Conservation (phyloP, 2,329 filamentous ascomycete genomes). For the Dryadomyces quercus-mongolicae region DNA sequence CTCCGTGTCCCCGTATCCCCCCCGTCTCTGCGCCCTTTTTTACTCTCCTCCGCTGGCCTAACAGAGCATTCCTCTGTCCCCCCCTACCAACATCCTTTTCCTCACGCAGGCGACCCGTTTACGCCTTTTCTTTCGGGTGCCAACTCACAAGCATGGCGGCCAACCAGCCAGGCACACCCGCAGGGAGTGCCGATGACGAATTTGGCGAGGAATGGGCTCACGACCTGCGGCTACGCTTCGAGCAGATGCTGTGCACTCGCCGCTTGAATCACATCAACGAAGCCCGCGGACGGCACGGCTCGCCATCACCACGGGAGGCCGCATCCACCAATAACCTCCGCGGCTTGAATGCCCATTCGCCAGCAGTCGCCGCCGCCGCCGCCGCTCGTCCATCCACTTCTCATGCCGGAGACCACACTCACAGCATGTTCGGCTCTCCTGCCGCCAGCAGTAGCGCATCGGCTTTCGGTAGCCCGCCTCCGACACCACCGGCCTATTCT, state of each 20-base stretch:
- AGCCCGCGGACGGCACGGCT: slow-evolving; percentile 45
- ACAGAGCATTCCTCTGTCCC: neutral
- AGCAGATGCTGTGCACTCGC: slow-evolving; percentile 74
- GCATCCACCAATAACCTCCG: slow-evolving; percentile 37
- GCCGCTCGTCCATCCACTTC: slow-evolving; percentile 32
- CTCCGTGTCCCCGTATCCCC: neutral
- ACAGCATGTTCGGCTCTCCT: neutral
- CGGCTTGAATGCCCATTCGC: slow-evolving; percentile 23
- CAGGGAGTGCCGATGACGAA: slow-evolving; percentile 20
- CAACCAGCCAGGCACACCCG: slow-evolving; percentile 12
- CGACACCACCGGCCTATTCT: slow-evolving; percentile 35
- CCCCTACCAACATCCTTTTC: neutral
- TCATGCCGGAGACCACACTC: slow-evolving; percentile 22
- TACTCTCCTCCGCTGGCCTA: neutral
- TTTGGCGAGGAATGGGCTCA: slow-evolving; percentile 65
- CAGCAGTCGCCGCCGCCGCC: slow-evolving; percentile 15
- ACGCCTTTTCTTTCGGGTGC: too few species aligned
- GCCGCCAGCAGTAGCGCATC: neutral
- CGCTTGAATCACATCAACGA: slow-evolving; percentile 73
- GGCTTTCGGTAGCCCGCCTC: neutral
- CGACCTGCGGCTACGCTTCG: slow-evolving; percentile 73
- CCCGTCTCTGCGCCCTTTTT: neutral
- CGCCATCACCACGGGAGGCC: slow-evolving; percentile 40
- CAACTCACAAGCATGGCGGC: slow-evolving; percentile 19
- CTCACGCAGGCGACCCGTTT: too few species aligned